Base-by-base conservation (phyloP, 768 basidiomycete species). In the Rhizopogon roseolus region DNA sequence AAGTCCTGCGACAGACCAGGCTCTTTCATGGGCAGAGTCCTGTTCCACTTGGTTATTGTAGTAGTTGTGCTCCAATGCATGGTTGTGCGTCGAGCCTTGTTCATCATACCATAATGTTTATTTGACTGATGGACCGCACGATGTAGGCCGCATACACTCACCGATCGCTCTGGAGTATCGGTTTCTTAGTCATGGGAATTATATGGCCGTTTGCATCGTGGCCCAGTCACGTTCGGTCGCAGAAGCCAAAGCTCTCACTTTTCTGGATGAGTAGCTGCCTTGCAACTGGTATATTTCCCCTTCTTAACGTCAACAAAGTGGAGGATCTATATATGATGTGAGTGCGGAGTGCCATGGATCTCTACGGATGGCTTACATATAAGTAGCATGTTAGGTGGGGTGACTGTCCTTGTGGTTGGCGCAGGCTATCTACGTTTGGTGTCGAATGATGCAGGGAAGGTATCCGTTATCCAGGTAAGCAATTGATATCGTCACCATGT, bases 121-220 rank as follows among this genome's bases (percentile, higher is more conserved):
- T 25, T 14, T 49, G 19, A 19, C 34, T 57, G 39, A 62, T 41
- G 25, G 32, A 28, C 37, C 13, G 16, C 41, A 37, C 53, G 10
- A 10, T 32, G 27, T 51, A 90, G 88, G 71, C 73, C 28, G 91
- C 82, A 1, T 93, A 93, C 66, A 83, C 82, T 0, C 76, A 85
- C 58, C 77, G 91, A 10, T 74, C 73, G 2, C 75, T 91, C 13
- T 93, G 88, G 90, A 84, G 85, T 55, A 55, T 76, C n/a, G 84
- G 85, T 9, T 85, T 82, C 58, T 55, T 78, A 0, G 29, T 80
- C 4, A 81, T 87, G 37, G 88, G 86, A 9, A 49, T 81, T 3
- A 49, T 78, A 1, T 92, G 90, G 90, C 88, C 90, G 3, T 56
- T 79, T 29, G 62, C 62, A 6, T 62, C 73, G n/a, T 84, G 82